Evolutionary conservation across 495 filamentous ascomycete genomes (phyloP).

Genomic region (Trichocladium uniseriatum): DNA sequence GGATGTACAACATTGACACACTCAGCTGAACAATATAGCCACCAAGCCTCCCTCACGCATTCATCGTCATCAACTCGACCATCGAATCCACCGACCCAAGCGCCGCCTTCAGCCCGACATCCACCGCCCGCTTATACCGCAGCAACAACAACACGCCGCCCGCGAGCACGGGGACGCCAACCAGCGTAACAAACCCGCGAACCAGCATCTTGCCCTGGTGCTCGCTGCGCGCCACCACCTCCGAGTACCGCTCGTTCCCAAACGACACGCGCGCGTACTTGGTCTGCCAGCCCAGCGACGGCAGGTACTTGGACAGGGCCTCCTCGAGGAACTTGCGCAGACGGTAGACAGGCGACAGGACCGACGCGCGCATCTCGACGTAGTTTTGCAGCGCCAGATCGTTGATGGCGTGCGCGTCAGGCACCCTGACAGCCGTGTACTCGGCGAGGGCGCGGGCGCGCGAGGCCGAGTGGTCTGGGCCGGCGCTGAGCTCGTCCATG

Average conservation of each 20-base stretch:
- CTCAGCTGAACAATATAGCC: no score
- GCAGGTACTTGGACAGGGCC: constrained; percentile 63
- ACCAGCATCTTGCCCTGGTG: constrained; percentile 57
- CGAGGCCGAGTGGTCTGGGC: constrained; percentile 21
- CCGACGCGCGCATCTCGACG: constrained; percentile 79
- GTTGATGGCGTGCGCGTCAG: constrained; percentile 83
- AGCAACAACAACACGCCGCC: constrained; percentile 6
- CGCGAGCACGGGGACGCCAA: constrained; percentile 25
- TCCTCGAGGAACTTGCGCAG: constrained; percentile 82
- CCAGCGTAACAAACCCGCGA: constrained; percentile 13
- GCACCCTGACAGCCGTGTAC: constrained; percentile 61
- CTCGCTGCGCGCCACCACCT: constrained; percentile 59
- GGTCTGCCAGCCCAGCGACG: constrained; percentile 72
- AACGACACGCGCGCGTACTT: constrained; percentile 93
- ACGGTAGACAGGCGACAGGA: constrained; percentile 64
- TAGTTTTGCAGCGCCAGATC: constrained; percentile 89
- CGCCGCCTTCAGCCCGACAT: constrained; percentile 10
- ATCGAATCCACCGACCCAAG: constrained; percentile 12
- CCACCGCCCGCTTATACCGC: constrained; percentile 13
- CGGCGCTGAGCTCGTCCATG: constrained; percentile 21
- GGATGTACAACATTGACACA: no score
- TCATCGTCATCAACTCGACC: constrained; percentile 15
- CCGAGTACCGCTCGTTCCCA: constrained; percentile 80
- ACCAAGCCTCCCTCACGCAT: no score
- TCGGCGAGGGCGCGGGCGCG: constrained; percentile 55